Conservation (phyloP, 345 rosid genomes). For the Corchorus olitorius region DNA sequence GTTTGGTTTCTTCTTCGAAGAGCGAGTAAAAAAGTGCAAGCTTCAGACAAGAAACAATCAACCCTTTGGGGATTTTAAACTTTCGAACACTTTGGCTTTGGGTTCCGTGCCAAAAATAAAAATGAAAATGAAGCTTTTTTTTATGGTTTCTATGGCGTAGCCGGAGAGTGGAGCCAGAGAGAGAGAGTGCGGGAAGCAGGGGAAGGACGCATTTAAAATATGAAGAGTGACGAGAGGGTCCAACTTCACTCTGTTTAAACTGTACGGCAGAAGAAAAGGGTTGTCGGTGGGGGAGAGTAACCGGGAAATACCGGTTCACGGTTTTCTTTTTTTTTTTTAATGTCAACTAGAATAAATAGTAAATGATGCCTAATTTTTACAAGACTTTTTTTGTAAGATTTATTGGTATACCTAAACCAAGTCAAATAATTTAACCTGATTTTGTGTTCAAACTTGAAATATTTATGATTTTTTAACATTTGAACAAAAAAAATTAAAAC, state of each 20-base stretch:
- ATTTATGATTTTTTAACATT: not conserved
- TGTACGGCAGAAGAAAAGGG: not conserved
- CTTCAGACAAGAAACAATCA: not conserved
- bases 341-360: too few species aligned
- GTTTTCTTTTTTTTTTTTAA: not conserved
- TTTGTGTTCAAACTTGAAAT: not conserved
- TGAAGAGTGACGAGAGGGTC: too few species aligned
- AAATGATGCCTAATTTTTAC: not conserved
- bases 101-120: not conserved
- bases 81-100: not conserved
- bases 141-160: too few species aligned
- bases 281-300: conserved; percentile 38
- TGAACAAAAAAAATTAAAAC: not conserved
- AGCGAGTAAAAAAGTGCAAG: not conserved
- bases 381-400: conserved; percentile 22
- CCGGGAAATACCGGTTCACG: conserved; percentile 36
- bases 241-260: not conserved
- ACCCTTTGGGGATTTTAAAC: not conserved
- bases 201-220: not conserved
- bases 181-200: not conserved
- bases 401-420: conserved; percentile 28
- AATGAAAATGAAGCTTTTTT: not conserved
- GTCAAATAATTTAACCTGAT: not conserved
- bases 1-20: not conserved
- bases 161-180: not conserved